These are phyloP conservation scores for Mycena olivaceomarginata DNA, from an alignment of 768 basidiomycete species.

Conservation along the genomic window DNA sequence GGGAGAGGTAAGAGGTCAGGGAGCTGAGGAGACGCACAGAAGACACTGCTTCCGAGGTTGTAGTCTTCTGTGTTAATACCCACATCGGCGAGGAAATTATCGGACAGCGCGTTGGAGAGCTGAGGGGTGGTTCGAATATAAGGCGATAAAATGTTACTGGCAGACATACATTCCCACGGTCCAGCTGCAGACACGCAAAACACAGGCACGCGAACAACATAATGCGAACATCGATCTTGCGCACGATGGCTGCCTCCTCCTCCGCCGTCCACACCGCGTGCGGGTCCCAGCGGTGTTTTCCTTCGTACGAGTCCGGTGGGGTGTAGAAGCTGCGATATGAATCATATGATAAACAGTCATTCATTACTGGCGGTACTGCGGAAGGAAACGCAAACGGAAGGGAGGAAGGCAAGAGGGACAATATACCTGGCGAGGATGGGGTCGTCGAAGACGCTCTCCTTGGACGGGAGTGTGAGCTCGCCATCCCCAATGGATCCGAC, in stretches of 20 bases:
- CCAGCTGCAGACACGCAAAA: slow-evolving; percentile 9
- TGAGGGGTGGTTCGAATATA: slow-evolving; percentile 11
- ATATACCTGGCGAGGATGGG: neutral
- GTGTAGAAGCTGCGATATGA: slow-evolving; percentile 12
- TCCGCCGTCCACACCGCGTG: slow-evolving; percentile 4
- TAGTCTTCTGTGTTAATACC: slow-evolving; percentile 4
- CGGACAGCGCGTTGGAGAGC: slow-evolving; percentile 13
- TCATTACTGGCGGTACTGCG: neutral
- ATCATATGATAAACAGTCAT: slow-evolving; percentile 1
- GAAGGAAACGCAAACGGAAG: slow-evolving; percentile 8
- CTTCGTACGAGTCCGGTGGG: slow-evolving; percentile 10
- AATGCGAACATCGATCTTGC: slow-evolving; percentile 9
- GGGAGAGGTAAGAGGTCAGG: neutral
- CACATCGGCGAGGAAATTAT: slow-evolving; percentile 13
- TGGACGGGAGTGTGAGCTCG: slow-evolving; percentile 3
- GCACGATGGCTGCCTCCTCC: slow-evolving; percentile 9
- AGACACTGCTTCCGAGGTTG: slow-evolving; percentile 5
- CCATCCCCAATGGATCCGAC: neutral
- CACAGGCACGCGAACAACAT: slow-evolving; percentile 8
- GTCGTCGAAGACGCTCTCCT: slow-evolving; percentile 2
- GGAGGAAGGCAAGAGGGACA: neutral
- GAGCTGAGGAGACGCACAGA: slow-evolving; percentile 13
- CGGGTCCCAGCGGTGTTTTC: slow-evolving; percentile 12
- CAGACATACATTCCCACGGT: slow-evolving; percentile 2
- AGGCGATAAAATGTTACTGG: slow-evolving; percentile 1